phyloP scores from a whole-genome alignment of 1,139 yeast genomes.

The Magnusiomyces sp. region DNA sequence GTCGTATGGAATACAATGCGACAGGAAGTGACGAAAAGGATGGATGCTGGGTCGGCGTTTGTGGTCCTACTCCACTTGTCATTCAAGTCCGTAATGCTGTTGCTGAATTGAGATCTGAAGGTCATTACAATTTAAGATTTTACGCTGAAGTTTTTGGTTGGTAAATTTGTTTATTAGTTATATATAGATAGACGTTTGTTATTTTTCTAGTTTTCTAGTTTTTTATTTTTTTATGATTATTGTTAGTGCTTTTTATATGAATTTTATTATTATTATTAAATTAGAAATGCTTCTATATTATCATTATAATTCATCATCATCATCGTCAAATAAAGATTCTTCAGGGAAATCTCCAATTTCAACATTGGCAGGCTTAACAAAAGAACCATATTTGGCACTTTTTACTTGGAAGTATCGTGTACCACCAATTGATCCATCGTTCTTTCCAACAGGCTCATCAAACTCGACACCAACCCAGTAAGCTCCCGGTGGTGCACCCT shows the following conservation, averaged over 20 bases:
- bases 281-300: neutral
- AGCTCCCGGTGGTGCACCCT: no score
- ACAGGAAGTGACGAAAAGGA: neutral
- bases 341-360: slow-evolving; percentile 34
- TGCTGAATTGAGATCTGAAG: slow-evolving; percentile 19
- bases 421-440: slow-evolving; percentile 70
- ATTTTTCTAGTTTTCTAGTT: no score
- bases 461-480: slow-evolving; percentile 76
- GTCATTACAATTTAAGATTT: slow-evolving; percentile 16
- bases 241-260: neutral
- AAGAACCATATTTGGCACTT: slow-evolving; percentile 43
- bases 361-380: slow-evolving; percentile 32
- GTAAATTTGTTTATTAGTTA: slow-evolving; percentile 11
- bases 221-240: neutral
- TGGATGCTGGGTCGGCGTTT: slow-evolving; percentile 22
- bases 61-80: slow-evolving; percentile 25
- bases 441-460: slow-evolving; percentile 57
- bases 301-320: slow-evolving; percentile 23
- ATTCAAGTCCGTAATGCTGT: slow-evolving; percentile 21
- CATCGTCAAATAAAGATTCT: slow-evolving; percentile 23
- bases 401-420: slow-evolving; percentile 50
- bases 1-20: neutral
- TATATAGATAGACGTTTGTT: no score
- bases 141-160: slow-evolving; percentile 26
- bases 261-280: neutral